Evolutionary conservation across 768 basidiomycete genomes (phyloP).

Genomic region (Cytidiella melzeri): DNA sequence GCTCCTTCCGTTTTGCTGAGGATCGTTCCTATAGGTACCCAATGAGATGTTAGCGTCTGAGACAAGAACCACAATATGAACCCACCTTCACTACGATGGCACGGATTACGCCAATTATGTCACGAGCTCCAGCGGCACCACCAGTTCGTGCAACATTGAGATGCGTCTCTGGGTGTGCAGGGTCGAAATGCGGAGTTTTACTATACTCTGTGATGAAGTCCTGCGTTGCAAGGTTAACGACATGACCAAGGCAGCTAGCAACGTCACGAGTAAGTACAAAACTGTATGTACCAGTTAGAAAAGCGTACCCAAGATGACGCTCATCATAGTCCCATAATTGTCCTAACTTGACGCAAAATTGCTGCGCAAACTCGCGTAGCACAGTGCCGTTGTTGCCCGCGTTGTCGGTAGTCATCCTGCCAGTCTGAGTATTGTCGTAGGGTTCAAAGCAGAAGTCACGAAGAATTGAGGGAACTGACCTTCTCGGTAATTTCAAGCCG

Average conservation of each 20-base stretch:
- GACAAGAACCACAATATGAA: not conserved
- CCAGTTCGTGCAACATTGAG: not conserved
- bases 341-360: conserved; percentile 4
- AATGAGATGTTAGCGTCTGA: not conserved
- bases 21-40: conserved; percentile 17
- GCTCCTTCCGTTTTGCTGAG: conserved; percentile 23
- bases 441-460: not conserved
- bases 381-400: conserved; percentile 33
- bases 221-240: conserved; percentile 30
- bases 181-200: conserved; percentile 23
- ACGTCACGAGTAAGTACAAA: not conserved
- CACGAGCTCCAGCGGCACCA: conserved; percentile 4
- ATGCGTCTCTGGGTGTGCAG: conserved; percentile 15
- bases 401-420: conserved; percentile 33
- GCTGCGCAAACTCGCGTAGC: conserved; percentile 21
- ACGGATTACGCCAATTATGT: conserved; percentile 25
- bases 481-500: conserved; percentile 25
- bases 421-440: conserved; percentile 20
- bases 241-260: conserved; percentile 27
- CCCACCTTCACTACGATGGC: conserved; percentile 22
- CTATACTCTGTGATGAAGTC: conserved; percentile 22
- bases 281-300: not conserved
- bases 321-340: conserved; percentile 7
- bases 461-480: conserved; percentile 16
- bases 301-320: too few relatives aligned